phyloP scores from a whole-genome alignment of 441 rosid species.

The Corymbia calophylla region DNA sequence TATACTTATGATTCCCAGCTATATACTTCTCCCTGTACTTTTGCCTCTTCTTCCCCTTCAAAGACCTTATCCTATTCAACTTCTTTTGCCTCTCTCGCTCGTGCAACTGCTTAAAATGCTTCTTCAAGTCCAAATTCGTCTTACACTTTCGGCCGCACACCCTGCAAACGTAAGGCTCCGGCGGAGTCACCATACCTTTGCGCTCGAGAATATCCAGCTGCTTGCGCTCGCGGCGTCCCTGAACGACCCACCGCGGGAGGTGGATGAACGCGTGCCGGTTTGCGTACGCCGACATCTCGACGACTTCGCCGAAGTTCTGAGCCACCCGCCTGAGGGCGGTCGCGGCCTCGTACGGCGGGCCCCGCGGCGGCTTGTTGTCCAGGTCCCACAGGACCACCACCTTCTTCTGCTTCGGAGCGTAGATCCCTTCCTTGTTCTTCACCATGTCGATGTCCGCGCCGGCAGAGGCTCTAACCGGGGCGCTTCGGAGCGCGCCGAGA shows the following conservation, averaged over 20 bases:
- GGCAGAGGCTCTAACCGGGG: neutral
- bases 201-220: slow-evolving; percentile 58
- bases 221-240: slow-evolving; percentile 61
- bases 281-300: slow-evolving; percentile 81
- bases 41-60: slow-evolving; percentile 80
- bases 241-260: slow-evolving; percentile 62
- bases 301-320: slow-evolving; percentile 51
- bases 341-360: slow-evolving; percentile 81
- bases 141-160: slow-evolving; percentile 85
- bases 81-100: slow-evolving; percentile 87
- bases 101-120: slow-evolving; percentile 85
- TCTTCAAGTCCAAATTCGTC: slow-evolving; percentile 69
- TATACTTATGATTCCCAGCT: slow-evolving; percentile 69
- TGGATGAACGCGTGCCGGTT: slow-evolving; percentile 89
- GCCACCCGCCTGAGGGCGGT: slow-evolving; percentile 54
- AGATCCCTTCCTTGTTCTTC: slow-evolving; percentile 59
- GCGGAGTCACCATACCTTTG: slow-evolving; percentile 31
- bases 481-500: neutral
- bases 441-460: slow-evolving; percentile 74
- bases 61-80: slow-evolving; percentile 59
- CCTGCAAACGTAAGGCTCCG: slow-evolving; percentile 46
- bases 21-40: slow-evolving; percentile 59
- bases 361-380: slow-evolving; percentile 91
- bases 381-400: slow-evolving; percentile 92
- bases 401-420: slow-evolving; percentile 52